These are phyloP conservation scores for Zalaria sp. DNA, from an alignment of 2,329 filamentous ascomycete species.

Conservation along the genomic window DNA sequence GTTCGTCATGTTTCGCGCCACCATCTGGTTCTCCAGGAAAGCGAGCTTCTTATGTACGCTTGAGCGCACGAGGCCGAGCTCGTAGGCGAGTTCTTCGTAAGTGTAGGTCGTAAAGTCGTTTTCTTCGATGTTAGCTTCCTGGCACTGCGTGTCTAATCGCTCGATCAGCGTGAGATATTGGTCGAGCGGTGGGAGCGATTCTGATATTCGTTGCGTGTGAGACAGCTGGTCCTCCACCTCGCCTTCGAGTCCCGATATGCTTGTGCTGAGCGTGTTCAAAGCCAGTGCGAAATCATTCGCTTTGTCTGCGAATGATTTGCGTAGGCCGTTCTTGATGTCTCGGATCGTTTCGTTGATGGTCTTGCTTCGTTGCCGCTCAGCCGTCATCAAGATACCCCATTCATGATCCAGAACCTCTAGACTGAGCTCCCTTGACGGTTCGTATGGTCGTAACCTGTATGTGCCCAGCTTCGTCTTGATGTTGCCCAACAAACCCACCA, in stretches of 20 bases:
- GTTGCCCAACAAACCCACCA: conserved; percentile 85
- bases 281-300: conserved; percentile 96
- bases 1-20: conserved; percentile 97
- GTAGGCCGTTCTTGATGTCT: conserved; percentile 93
- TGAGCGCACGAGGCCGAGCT: conserved; percentile 78
- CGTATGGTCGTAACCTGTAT: conserved; percentile 80
- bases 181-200: conserved; percentile 79
- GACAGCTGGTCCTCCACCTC: conserved; percentile 89
- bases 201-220: conserved; percentile 73
- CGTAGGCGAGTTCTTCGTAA: conserved; percentile 90
- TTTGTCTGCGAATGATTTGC: conserved; percentile 90
- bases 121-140: conserved; percentile 95
- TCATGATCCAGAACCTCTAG: conserved; percentile 69
- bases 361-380: conserved; percentile 80
- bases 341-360: conserved; percentile 96
- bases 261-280: conserved; percentile 84
- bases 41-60: conserved; percentile 92
- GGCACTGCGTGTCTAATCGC: conserved; percentile 73
- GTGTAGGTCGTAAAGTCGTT: conserved; percentile 99
- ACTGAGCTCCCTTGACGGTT: conserved; percentile 71
- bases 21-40: conserved; percentile 97
- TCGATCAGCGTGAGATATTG: conserved; percentile 81
- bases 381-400: conserved; percentile 66
- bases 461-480: conserved; percentile 98
- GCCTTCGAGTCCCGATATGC: conserved; percentile 92